Evolutionary conservation across 805 yeast species (phyloP), one percentile per base, ranked within the genome.

Genomic region (Jamesozyma jinghongensis): DNA sequence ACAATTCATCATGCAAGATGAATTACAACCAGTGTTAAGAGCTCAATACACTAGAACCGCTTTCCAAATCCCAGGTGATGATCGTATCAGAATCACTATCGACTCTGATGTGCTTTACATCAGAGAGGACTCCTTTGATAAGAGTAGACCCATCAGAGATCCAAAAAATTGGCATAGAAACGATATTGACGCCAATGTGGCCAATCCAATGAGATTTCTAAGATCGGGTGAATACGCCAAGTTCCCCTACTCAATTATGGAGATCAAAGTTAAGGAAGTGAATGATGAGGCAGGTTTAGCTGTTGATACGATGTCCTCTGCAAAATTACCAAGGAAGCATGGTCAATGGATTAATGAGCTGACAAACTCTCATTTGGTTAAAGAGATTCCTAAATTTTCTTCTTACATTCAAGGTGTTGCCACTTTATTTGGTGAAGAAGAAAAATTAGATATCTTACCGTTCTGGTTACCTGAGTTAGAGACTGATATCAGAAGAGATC

Each of bases 1-100:
- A 54, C 59, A 65, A 12, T 83, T 79, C 54, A 81, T 90, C 46
- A 57, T 63, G 32, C 77, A 77, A 40, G 71, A 79, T 51, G 73
- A 77, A 45, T 70, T 90, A 48, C 84, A 85, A 63, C 98, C 98
- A 12, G 76, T 85, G 30, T 65, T 92, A 59, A 79, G 97, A 66
- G 75, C 96, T 10, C 75, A 81, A 29, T 86, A 85, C 66, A 84
- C 86, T 32, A 75, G 97, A 62, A 85, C 95, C 5, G 97, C 97
- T 2, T 90, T 92, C 70, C 97, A 90, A 69, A 90, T 90, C 53
- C 98, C 98, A 3, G 97, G 97, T 43, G 97, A 92, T 60, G 94
- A 88, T 60, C 76, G 90, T 56, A 81, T 88, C 30, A 79, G 97
- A 59, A 79, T 92, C 45, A 80, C 85, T 34, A 85, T 90, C 48